Evolutionary conservation across 495 filamentous ascomycete species (phyloP).

Genomic region (Alectoria sarmentosa): DNA sequence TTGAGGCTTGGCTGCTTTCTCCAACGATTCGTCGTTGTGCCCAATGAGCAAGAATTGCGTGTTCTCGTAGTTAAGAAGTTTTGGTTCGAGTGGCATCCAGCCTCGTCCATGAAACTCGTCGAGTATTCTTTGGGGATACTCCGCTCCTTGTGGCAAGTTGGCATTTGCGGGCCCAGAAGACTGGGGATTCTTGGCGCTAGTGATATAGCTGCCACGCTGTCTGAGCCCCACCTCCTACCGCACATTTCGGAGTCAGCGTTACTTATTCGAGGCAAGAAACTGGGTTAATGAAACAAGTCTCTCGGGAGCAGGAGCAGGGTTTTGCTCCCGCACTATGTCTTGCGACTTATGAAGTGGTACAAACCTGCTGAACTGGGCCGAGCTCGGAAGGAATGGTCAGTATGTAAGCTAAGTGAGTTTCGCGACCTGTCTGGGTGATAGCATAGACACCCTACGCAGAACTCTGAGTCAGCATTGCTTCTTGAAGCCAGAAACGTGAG

Average conservation of each 20-base stretch:
- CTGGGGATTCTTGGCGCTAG: constrained; percentile 76
- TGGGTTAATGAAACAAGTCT: not conserved
- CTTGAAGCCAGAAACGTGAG: no score
- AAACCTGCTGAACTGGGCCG: constrained; percentile 58
- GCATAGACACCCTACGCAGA: constrained; percentile 69
- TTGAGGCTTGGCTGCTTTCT: constrained; percentile 52
- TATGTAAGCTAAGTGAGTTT: constrained; percentile 75
- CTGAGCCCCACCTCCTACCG: constrained; percentile 59
- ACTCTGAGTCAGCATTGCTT: not conserved
- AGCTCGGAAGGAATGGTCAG: constrained; percentile 68
- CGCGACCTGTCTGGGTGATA: constrained; percentile 61
- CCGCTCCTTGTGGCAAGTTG: constrained; percentile 54
- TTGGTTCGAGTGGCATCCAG: constrained; percentile 68
- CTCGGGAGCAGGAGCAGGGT: not conserved
- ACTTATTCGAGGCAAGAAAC: not conserved
- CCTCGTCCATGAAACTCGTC: constrained; percentile 67
- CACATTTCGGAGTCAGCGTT: not conserved
- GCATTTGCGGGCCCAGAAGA: constrained; percentile 56
- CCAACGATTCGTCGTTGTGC: constrained; percentile 51
- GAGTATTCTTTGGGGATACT: constrained; percentile 64
- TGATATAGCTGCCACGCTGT: constrained; percentile 66
- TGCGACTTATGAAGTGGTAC: no score
- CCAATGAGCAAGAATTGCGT: constrained; percentile 81
- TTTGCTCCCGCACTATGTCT: not conserved
- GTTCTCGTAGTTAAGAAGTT: constrained; percentile 71